Base-by-base conservation (phyloP, 805 yeast species). In the Schwanniomyces vanrijiae region DNA sequence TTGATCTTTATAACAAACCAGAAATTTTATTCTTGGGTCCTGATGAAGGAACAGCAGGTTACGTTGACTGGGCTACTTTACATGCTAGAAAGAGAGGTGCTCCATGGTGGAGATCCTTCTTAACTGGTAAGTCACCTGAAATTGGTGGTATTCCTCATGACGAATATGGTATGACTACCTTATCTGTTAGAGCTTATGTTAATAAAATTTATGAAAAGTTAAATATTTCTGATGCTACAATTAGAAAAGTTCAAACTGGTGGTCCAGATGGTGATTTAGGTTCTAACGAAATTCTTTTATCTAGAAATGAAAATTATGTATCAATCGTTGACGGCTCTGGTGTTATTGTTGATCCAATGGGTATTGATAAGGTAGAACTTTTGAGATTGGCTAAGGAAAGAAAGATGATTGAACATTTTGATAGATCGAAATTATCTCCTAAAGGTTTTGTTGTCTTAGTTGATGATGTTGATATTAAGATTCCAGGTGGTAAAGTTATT, bases 251-350 rank as follows among this genome's bases (percentile, higher is more conserved):
- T 61, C 99, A 92, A 75, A 94, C 97, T 46, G 99, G 98, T 71
- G 99, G 99, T 40, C 98, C 98, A 54, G 97, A 94, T 68, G 99
- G 99, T 62, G 99, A 92, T 69, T 77, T 92, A 56, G 99, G 99
- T 25, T 88, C 96, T 21, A 94, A 92, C 66, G 99, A 92, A 73
- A 94, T 92, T 59, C 76, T 89, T 55, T 78, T 92, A 50, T 90
- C 97, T 1, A 76, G 85, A 44, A 81, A 83, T 49, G 99, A 92
- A 72, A 77, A 73, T 41, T 94, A 94, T 63, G 86, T 90, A 55
- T 96, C 89, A 45, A 69, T 92, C 42, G 94, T 92, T 42, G 99
- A 92, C 68, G 99, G 99, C 19, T 86, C 96, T 4, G 99, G 99
- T 66, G 97, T 90, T 16, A 70, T 94, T 46, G 90, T 86, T 53